phyloP scores from a whole-genome alignment of 208 protist species.

The Crithidia acanthocephali region DNA sequence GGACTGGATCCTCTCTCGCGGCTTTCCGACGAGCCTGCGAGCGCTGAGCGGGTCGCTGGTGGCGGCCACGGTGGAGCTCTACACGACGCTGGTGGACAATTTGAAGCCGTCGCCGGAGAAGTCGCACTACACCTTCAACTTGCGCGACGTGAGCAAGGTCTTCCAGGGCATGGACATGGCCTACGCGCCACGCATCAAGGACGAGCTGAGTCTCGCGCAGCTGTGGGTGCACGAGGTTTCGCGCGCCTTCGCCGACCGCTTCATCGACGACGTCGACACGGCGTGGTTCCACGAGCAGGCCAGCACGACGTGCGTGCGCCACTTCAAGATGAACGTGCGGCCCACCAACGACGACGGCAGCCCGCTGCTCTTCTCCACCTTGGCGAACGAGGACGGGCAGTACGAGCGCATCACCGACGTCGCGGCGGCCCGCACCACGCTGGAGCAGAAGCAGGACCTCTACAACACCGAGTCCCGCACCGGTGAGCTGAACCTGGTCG shows the following conservation, averaged over 20 bases:
- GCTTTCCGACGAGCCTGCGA: constrained; percentile 64
- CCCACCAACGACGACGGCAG: constrained; percentile 36
- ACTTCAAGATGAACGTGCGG: constrained; percentile 75
- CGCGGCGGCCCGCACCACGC: constrained; percentile 63
- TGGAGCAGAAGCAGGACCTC: constrained; percentile 87
- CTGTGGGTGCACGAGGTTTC: constrained; percentile 96
- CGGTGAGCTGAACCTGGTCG: constrained; percentile 92
- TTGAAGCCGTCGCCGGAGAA: constrained; percentile 97
- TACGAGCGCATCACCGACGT: constrained; percentile 92
- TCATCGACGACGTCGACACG: constrained; percentile 93
- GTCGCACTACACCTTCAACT: constrained; percentile 98
- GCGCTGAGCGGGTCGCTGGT: constrained; percentile 71
- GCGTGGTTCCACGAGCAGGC: constrained; percentile 88
- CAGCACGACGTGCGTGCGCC: constrained; percentile 68
- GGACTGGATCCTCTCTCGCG: constrained; percentile 91
- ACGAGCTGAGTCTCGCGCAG: constrained; percentile 66
- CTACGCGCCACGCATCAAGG: constrained; percentile 69
- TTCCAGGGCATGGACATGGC: constrained; percentile 94
- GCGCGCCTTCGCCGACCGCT: constrained; percentile 96
- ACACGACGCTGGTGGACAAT: constrained; percentile 90
- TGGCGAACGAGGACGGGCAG: constrained; percentile 83
- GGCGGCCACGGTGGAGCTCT: constrained; percentile 92
- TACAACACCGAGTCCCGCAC: constrained; percentile 87
- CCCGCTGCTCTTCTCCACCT: constrained; percentile 77
- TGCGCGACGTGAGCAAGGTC: constrained; percentile 96